Percentiles rank a stretch among this genome's conserved stretches.
These are phyloP conservation scores for Lantana camara DNA, from an alignment of 257 asterid genomes.

Conservation along the genomic window DNA sequence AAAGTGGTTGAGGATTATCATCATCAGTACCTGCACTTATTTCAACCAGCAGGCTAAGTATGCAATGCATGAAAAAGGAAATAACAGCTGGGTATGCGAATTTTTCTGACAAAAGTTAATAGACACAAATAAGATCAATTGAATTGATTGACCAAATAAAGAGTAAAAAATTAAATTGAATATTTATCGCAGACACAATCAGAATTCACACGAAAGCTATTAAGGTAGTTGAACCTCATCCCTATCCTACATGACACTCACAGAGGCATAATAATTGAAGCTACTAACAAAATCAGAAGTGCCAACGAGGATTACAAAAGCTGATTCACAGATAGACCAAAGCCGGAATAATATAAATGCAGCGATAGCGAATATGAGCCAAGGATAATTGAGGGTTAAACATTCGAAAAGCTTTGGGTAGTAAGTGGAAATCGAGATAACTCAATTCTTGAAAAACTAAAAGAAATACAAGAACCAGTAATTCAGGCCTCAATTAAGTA, in stretches of 20 bases:
- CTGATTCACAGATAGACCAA: no score
- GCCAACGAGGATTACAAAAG: neutral
- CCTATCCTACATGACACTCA: neutral
- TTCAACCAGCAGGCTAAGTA: constrained; percentile 23
- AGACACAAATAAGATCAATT: neutral
- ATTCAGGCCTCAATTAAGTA: no score
- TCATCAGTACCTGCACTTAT: constrained; percentile 53
- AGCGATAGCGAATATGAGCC: no score
- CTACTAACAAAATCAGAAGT: neutral
- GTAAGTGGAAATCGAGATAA: no score
- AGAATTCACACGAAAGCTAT: neutral
- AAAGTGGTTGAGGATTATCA: constrained; percentile 53
- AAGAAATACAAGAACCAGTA: no score
- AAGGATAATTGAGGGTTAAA: no score
- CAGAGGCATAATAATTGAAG: neutral
- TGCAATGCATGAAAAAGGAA: constrained; percentile 2
- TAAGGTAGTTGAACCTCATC: neutral
- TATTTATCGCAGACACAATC: neutral
- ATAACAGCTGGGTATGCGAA: neutral
- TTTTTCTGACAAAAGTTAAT: constrained; percentile 2
- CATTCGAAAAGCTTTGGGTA: no score
- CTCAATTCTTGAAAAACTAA: no score
- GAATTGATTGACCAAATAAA: constrained; percentile 16
- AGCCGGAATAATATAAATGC: no score
- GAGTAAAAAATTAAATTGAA: neutral